A percentile compares a stretch with the other conserved stretches of the same genome.
Conservation (phyloP, 2,329 filamentous ascomycete genomes). For the Raffaelea albimanens region DNA sequence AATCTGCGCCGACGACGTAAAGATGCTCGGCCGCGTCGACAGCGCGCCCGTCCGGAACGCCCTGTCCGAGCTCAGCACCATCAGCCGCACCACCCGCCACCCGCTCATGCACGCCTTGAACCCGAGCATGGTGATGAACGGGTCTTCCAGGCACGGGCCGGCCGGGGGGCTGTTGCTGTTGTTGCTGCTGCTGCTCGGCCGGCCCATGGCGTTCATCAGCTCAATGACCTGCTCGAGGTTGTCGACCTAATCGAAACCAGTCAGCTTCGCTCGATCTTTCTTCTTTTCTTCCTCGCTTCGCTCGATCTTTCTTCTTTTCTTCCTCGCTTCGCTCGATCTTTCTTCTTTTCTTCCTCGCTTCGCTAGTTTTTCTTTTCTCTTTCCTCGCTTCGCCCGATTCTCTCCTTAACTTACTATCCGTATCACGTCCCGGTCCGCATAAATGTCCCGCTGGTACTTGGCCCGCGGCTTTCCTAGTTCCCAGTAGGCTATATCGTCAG, state of each 20-base stretch:
- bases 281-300: background rate
- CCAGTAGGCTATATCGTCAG: background rate
- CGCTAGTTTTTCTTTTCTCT: no score
- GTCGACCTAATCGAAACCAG: background rate
- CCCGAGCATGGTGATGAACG: background rate
- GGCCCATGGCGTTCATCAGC: background rate
- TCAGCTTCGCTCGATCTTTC: background rate
- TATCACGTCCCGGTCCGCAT: background rate
- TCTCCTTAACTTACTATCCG: background rate
- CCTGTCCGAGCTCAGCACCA: background rate
- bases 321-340: no score
- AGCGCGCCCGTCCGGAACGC: background rate
- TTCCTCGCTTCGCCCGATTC: no score
- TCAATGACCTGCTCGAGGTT: constrained; percentile 1
- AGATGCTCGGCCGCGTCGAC: background rate
- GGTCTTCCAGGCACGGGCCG: background rate
- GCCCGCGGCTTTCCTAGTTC: background rate
- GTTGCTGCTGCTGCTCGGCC: background rate
- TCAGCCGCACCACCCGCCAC: background rate
- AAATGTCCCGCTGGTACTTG: background rate
- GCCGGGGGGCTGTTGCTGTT: no score
- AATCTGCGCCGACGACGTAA: background rate
- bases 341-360: no score
- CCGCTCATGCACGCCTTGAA: background rate
- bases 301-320: no score